phyloP scores from a whole-genome alignment of 2,329 filamentous ascomycete genomes.

The Cercospora zeae-maydis region DNA sequence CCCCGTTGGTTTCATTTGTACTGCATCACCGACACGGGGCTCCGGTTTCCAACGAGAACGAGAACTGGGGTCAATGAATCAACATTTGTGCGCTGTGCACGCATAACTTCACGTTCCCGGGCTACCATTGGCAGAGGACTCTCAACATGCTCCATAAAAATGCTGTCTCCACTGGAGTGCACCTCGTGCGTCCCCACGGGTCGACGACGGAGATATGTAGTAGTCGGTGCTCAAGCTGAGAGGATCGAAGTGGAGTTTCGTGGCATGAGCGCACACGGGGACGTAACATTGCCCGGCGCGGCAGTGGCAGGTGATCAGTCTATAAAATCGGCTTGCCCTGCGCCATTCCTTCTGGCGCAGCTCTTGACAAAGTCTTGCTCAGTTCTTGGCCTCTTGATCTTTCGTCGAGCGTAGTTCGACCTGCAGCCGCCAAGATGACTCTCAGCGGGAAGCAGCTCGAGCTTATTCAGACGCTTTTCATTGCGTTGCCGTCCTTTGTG shows the following conservation, averaged over 20 bases:
- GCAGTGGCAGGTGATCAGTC: background rate
- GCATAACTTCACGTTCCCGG: background rate
- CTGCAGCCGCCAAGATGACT: constrained; percentile 17
- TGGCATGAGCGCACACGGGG: constrained; percentile 5
- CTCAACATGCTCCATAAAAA: background rate
- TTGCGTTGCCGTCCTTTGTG: constrained; percentile 44
- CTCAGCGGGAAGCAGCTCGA: constrained; percentile 26
- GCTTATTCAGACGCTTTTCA: constrained; percentile 35
- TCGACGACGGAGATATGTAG: background rate
- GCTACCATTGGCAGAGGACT: background rate
- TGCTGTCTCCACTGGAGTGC: constrained; percentile 12
- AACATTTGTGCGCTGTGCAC: background rate
- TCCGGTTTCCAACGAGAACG: background rate
- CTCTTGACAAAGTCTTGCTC: constrained; percentile 9
- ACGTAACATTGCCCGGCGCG: constrained; percentile 5
- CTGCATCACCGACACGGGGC: constrained; percentile 10
- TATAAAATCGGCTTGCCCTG: constrained; percentile 8
- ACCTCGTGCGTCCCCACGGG: constrained; percentile 11
- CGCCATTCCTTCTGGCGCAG: constrained; percentile 13
- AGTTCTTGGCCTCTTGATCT: constrained; percentile 6
- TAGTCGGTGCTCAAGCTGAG: background rate
- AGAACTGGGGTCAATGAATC: background rate
- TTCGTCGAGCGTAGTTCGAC: constrained; percentile 4
- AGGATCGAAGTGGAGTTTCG: constrained; percentile 1
- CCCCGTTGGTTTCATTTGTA: background rate